Evolutionary conservation across 768 basidiomycete species (phyloP), one percentile per base, ranked within the genome.

Genomic region (Lepiota venenata): DNA sequence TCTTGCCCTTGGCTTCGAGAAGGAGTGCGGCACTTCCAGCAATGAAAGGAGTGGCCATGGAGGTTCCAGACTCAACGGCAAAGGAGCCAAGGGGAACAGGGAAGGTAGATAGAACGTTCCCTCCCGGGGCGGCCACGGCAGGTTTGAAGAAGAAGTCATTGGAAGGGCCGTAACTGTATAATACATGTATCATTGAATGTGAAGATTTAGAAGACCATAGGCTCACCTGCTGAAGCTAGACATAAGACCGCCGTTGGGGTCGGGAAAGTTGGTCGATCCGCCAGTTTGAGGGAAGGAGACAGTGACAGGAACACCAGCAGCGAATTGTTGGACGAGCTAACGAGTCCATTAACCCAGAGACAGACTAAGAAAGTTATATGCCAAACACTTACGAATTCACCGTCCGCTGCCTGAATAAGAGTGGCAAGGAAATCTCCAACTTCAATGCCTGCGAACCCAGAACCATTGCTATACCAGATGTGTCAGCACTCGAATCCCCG

Each of bases 141-240:
- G 82, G 80, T 50, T 81, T 81, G 72, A 79, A 78, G 69, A 69
- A 76, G 57, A 83, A 71, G 60, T 86, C 83, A 61, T 83, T 78
- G 3, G 80, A 74, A 1, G 84, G 84, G 1, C 85, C 85, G 53
- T 79, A 83, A 47, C 76, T 75, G 11, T 20, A 11, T 40, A 6
- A 8, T 9, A n/a, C 25, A 8, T 27, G 35, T 47, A 20, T 20
- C 43, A 21, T 37, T 7, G 25, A 32, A 35, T 44, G 37, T 32
- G 8, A 16, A 50, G 47, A 20, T 10, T 2, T 27, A 10, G n/a
- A 22, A 10, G 21, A 14, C 39, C n/a, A n/a, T 10, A 37, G 15
- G 46, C 22, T 40, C 46, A 71, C 68, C 70, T 71, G 7, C 79
- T 76, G 66, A 82, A 83, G 16, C 66, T 62, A 1, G 81, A 83